Conservation (phyloP, 2,329 filamentous ascomycete species). For the Paracoccidioides lutzii region DNA sequence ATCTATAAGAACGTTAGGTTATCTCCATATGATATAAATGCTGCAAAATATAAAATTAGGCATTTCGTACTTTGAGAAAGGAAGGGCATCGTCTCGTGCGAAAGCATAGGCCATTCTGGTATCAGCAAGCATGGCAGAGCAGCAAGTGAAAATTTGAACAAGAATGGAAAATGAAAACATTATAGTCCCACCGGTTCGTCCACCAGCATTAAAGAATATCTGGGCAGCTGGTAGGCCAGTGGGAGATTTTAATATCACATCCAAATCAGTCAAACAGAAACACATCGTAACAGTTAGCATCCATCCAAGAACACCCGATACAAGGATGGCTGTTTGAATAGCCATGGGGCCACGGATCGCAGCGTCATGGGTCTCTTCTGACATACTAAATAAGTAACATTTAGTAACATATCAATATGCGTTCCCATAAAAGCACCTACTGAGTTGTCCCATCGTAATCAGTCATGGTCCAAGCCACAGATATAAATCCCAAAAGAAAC, state of each 20-base stretch:
- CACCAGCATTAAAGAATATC: slow-evolving; percentile 48
- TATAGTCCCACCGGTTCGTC: slow-evolving; percentile 41
- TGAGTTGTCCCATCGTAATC: slow-evolving; percentile 56
- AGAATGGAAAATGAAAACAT: slow-evolving; percentile 53
- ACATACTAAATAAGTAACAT: slow-evolving; percentile 37
- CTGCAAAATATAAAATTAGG: neutral
- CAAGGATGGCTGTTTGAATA: slow-evolving; percentile 46
- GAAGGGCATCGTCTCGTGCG: slow-evolving; percentile 46
- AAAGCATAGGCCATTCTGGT: slow-evolving; percentile 52
- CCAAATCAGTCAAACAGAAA: slow-evolving; percentile 48
- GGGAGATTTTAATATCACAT: slow-evolving; percentile 42
- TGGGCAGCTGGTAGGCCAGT: slow-evolving; percentile 49
- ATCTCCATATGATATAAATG: neutral
- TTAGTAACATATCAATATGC: slow-evolving; percentile 11
- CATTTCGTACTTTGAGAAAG: slow-evolving; percentile 41
- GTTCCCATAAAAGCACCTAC: slow-evolving; percentile 24
- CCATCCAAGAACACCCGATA: slow-evolving; percentile 49
- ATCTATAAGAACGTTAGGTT: slow-evolving; percentile 20
- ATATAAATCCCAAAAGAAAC: slow-evolving; percentile 44
- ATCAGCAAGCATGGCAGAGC: slow-evolving; percentile 51
- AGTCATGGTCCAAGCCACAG: slow-evolving; percentile 46
- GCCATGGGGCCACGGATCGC: slow-evolving; percentile 47
- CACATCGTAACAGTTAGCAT: slow-evolving; percentile 50
- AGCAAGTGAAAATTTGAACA: slow-evolving; percentile 53
- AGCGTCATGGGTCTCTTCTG: slow-evolving; percentile 53